Conservation (phyloP, 2,329 filamentous ascomycete species). For the Penicillium sumatraense region DNA sequence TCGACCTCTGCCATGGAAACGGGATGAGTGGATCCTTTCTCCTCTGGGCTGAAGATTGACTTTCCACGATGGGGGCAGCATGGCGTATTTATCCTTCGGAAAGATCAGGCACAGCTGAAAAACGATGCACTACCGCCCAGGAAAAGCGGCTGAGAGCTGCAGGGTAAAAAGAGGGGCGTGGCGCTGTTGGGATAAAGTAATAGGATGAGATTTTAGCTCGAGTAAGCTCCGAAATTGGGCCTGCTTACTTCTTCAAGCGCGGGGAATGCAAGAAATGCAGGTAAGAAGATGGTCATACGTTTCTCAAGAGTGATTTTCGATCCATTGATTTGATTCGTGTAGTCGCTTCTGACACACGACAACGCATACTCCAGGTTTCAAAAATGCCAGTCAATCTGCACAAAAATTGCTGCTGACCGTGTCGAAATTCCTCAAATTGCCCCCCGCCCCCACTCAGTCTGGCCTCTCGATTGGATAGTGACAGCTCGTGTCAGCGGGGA, state of each 20-base stretch:
- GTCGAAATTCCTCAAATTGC: no score
- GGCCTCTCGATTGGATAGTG: neutral
- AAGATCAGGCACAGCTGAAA: neutral
- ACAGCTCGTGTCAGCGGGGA: neutral
- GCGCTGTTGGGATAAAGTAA: neutral
- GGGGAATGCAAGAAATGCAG: no score
- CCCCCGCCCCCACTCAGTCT: neutral
- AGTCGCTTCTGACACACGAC: no score
- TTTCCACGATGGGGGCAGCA: neutral
- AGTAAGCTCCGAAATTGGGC: constrained; percentile 1
- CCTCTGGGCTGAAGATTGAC: neutral
- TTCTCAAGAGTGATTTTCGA: no score
- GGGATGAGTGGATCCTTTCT: neutral
- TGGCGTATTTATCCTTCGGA: neutral
- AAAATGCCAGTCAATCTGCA: no score
- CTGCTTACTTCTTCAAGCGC: no score
- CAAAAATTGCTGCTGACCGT: no score
- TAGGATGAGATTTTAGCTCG: neutral
- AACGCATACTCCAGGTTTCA: no score
- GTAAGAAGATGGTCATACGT: no score
- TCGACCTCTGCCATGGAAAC: neutral
- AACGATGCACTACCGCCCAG: neutral
- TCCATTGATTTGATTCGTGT: no score
- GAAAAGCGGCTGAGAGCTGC: constrained; percentile 2
- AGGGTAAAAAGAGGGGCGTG: neutral